phyloP scores from a whole-genome alignment of 164 flowering plant species.

The Stephania cephalantha region DNA sequence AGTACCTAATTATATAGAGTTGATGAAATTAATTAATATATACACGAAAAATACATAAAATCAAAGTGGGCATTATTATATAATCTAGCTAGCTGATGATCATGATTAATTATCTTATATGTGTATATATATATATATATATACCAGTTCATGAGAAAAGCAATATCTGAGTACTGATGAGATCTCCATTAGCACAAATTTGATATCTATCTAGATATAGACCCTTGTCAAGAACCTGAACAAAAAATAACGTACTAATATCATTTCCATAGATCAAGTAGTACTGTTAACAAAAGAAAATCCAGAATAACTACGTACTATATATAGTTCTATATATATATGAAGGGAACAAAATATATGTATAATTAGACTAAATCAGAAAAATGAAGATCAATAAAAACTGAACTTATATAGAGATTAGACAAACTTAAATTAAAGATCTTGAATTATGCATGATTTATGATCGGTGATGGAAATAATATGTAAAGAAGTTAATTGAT shows the following conservation, averaged over 20 bases:
- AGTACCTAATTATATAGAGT: not conserved
- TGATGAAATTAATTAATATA: no score
- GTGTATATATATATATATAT: not conserved
- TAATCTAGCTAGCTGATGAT: no score
- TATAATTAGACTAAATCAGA: no score
- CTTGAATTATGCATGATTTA: not conserved
- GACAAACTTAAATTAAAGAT: not conserved
- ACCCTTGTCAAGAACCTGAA: not conserved
- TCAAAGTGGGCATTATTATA: not conserved
- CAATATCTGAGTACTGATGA: slow-evolving; percentile 8
- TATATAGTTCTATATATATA: not conserved
- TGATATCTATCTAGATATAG: not conserved
- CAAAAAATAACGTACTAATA: not conserved
- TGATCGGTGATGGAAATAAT: not conserved
- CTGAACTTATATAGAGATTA: no score
- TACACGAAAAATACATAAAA: not conserved
- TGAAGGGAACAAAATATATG: not conserved
- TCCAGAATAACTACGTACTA: not conserved
- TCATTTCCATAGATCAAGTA: not conserved
- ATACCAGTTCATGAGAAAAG: not conserved
- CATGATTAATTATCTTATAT: no score
- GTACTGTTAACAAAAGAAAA: not conserved
- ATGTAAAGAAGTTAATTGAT: not conserved
- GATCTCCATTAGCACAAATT: slow-evolving; percentile 30
- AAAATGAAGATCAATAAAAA: no score